phyloP scores from a whole-genome alignment of 208 protist genomes.

The Tritrichomonas musculus region DNA sequence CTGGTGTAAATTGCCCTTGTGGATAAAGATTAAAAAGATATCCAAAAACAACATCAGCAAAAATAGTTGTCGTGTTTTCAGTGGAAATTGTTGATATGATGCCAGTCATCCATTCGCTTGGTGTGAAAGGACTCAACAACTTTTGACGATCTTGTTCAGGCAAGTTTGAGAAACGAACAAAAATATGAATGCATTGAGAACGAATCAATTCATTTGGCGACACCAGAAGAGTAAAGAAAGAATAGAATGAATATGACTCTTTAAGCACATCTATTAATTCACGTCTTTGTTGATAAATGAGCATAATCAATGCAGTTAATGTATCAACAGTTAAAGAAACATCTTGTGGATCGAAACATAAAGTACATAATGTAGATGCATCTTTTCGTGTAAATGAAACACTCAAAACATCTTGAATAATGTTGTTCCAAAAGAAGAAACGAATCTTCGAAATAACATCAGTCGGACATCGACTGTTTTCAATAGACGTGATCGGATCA shows the following conservation, averaged over 20 bases:
- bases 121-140: background rate
- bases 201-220: background rate
- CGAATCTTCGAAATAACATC: background rate
- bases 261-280: background rate
- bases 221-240: background rate
- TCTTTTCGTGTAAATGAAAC: background rate
- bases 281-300: background rate
- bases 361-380: background rate
- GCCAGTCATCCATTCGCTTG: background rate
- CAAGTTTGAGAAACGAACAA: background rate
- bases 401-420: background rate
- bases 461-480: too few species aligned
- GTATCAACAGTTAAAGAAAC: background rate
- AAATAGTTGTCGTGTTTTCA: background rate
- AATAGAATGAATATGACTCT: background rate
- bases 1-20: too few species aligned
- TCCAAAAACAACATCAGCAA: background rate
- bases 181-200: background rate
- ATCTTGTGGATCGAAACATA: slow-evolving; percentile 2
- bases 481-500: background rate
- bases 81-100: background rate
- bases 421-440: background rate
- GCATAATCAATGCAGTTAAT: background rate
- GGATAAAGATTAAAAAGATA: background rate
- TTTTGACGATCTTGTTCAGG: background rate